Evolutionary conservation across 192 early-diverging fungal species (phyloP), one percentile per base, ranked within the genome.

Genomic region (Pilaira anomala): DNA sequence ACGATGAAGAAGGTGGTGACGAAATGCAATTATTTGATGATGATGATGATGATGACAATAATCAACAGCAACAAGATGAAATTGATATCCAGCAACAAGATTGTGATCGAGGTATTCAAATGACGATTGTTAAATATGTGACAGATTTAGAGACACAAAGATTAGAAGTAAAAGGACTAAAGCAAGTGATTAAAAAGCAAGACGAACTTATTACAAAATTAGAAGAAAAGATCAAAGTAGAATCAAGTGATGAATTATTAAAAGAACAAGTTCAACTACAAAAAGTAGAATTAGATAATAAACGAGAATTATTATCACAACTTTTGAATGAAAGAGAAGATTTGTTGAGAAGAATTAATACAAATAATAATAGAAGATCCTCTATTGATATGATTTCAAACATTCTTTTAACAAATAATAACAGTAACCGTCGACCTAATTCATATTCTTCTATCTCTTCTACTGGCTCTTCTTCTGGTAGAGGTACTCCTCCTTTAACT

Each of bases 301-400:
- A 69, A n/a, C 50, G 60, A 33, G 61, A 69, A 12, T 7, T 69
- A 36, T 21, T 69, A 22, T 62, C 40, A 13, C 67, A 69, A 16
- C 11, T 69, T 21, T 48, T 69, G 6, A 69, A 62, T 12, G 67
- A 69, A 45, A 29, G 67, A n/a, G 60, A 69, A 33, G 42, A 65
- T 28, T 16, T 40, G 2, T 5, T 45, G 40, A 48, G 33, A 57
- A 22, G 45, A 19, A 28, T 30, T 28, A 42, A 21, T 26, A n/a
- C 18, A 2, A 14, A 33, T 26, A 26, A 18, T 21, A 5, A 48
- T 63, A 39, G 30, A 63, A 16, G 19, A 9, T 50, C 61, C 1
- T 28, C 61, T 22, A 50, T n/a, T 22, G 50, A 41, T 63, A 22
- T 36, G 39, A 16, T 40, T 9, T n/a, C 44, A 57, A 18, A 26